A percentile compares a stretch with the other conserved stretches of the same genome.
These are phyloP conservation scores for Hirsutella minnesotensis DNA, from an alignment of 2,329 filamentous ascomycete genomes.

Conservation along the genomic window DNA sequence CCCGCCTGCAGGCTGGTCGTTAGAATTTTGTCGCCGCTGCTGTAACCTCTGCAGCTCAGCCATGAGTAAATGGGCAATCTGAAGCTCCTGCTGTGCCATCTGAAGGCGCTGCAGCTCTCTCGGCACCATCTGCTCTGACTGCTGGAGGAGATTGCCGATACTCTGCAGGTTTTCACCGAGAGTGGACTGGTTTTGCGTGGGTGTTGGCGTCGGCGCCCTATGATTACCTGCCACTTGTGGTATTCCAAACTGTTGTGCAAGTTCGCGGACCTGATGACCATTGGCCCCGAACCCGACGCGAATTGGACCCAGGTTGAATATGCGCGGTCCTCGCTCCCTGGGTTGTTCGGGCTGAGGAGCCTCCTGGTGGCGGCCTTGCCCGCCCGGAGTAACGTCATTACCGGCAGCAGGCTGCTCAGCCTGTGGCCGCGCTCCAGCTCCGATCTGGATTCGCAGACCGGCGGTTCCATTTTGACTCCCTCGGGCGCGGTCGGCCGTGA, in stretches of 20 bases:
- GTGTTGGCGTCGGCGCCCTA: constrained; percentile 10
- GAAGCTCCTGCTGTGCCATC: constrained; percentile 53
- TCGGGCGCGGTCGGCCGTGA: constrained; percentile 28
- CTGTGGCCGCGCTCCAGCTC: constrained; percentile 9
- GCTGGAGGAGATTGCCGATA: constrained; percentile 48
- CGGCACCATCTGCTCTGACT: constrained; percentile 57
- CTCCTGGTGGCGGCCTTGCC: constrained; percentile 6
- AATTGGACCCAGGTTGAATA: constrained; percentile 65
- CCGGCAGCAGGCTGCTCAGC: constrained; percentile 2
- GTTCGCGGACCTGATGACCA: constrained; percentile 52
- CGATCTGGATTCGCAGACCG: constrained; percentile 19
- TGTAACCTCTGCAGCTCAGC: constrained; percentile 56
- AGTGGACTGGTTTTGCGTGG: constrained; percentile 7
- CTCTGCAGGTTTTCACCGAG: constrained; percentile 24
- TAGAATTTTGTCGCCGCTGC: constrained; percentile 28
- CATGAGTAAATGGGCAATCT: constrained; percentile 55
- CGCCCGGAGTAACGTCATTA: constrained; percentile 6
- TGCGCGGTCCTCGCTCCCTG: constrained; percentile 33
- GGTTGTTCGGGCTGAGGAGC: constrained; percentile 8
- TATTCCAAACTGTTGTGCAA: constrained; percentile 51
- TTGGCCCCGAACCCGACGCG: constrained; percentile 67
- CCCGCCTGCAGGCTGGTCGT: constrained; percentile 14
- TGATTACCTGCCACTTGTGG: constrained; percentile 18
- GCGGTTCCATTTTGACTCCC: constrained; percentile 14
- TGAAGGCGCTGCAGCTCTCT: constrained; percentile 54